Evolutionary conservation across 2,329 filamentous ascomycete genomes (phyloP).

Genomic region (Phoma sp.): DNA sequence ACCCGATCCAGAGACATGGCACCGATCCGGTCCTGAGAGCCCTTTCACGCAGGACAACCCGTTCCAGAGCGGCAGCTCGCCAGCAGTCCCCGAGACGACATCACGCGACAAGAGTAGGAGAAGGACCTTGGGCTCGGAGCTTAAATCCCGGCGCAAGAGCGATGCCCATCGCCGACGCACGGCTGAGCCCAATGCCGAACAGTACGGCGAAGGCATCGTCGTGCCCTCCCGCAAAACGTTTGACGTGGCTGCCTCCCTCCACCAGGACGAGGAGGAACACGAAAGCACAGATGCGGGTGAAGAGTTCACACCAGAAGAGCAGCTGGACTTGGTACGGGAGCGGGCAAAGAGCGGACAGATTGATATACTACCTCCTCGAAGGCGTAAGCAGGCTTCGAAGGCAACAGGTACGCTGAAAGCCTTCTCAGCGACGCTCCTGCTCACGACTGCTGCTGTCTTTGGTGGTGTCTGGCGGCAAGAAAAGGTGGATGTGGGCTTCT

Average conservation of each 20-base stretch:
- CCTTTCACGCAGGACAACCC: slow-evolving; percentile 91
- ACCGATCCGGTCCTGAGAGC: slow-evolving; percentile 59
- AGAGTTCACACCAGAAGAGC: slow-evolving; percentile 93
- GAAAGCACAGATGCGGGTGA: slow-evolving; percentile 74
- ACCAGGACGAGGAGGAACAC: slow-evolving; percentile 45
- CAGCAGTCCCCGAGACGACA: slow-evolving; percentile 53
- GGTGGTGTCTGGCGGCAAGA: slow-evolving; percentile 89
- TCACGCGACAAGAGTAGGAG: slow-evolving; percentile 57
- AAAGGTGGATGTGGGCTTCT: slow-evolving; percentile 95
- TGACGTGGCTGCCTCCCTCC: slow-evolving; percentile 62
- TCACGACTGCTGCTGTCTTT: slow-evolving; percentile 75
- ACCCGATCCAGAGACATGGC: slow-evolving; percentile 59
- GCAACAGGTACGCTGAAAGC: slow-evolving; percentile 63
- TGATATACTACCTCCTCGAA: slow-evolving; percentile 55
- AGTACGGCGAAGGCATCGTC: slow-evolving; percentile 61
- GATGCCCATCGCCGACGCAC: slow-evolving; percentile 53
- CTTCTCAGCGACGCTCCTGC: slow-evolving; percentile 74
- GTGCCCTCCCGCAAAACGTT: slow-evolving; percentile 66
- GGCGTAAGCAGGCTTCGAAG: slow-evolving; percentile 43
- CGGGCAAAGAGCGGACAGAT: slow-evolving; percentile 64
- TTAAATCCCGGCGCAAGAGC: slow-evolving; percentile 53
- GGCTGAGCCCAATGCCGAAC: slow-evolving; percentile 51
- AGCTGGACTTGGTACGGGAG: slow-evolving; percentile 76
- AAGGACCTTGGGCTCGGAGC: slow-evolving; percentile 57
- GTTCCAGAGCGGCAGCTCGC: slow-evolving; percentile 86